phyloP scores from a whole-genome alignment of 2,329 filamentous ascomycete species.

The Ophiostoma himal-ulmi region DNA sequence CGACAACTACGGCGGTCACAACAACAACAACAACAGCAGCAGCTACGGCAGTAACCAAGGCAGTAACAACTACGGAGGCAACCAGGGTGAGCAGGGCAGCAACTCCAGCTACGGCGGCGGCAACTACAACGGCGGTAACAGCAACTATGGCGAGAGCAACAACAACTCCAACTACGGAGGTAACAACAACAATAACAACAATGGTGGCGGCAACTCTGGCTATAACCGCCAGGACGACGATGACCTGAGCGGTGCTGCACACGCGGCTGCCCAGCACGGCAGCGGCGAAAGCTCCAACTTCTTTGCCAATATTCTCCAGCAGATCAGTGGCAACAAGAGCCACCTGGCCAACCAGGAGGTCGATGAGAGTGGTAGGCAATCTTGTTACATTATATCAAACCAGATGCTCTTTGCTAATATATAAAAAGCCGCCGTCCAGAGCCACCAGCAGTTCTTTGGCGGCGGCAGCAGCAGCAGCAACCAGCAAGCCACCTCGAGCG shows the following conservation, averaged over 20 bases:
- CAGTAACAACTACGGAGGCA: not conserved
- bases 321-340: conserved; percentile 46
- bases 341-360: conserved; percentile 42
- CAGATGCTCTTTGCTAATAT: not conserved
- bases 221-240: conserved; percentile 41
- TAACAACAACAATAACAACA: not conserved
- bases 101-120: not conserved
- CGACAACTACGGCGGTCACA: conserved; percentile 10
- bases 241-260: conserved; percentile 44
- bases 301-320: conserved; percentile 45
- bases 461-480: conserved; percentile 40
- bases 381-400: not conserved
- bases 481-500: conserved; percentile 41
- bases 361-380: conserved; percentile 44
- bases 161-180: not conserved
- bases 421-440: conserved; percentile 42
- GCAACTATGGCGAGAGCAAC: not conserved
- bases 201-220: not conserved
- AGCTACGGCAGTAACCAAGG: conserved; percentile 1
- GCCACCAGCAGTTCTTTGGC: conserved; percentile 71
- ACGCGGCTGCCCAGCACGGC: conserved; percentile 40
- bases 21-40: not conserved
- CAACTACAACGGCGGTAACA: not conserved
- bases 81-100: not conserved
- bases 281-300: conserved; percentile 43